phyloP scores from a whole-genome alignment of 257 asterid genomes.

The Solanum corneliomulleri region DNA sequence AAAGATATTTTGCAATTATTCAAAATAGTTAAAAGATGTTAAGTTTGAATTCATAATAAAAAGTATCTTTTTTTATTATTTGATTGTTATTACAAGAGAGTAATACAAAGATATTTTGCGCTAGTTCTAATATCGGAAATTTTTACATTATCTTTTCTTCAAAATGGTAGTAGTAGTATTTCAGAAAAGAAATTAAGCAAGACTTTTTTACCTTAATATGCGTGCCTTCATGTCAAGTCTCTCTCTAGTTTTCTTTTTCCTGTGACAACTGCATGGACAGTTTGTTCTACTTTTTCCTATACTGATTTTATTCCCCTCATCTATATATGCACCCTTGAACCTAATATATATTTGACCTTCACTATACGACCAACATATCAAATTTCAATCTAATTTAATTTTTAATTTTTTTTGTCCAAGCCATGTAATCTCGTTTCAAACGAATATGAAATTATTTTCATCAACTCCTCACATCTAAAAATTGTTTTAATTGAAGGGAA shows the following conservation, averaged over 20 bases:
- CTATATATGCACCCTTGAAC: background rate
- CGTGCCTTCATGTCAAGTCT: slow-evolving; percentile 14
- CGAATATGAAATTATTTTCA: background rate
- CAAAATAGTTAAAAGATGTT: no score
- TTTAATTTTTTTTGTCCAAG: fast-evolving
- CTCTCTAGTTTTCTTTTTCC: background rate
- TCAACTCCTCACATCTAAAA: background rate
- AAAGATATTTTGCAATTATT: no score
- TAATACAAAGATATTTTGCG: background rate
- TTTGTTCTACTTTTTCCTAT: background rate
- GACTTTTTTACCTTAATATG: slow-evolving; percentile 8
- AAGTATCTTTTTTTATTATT: no score
- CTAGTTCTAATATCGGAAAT: background rate
- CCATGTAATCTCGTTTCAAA: background rate
- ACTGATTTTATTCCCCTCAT: background rate
- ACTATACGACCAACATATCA: background rate
- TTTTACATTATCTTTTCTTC: background rate
- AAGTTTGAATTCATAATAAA: no score
- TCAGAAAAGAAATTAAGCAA: background rate
- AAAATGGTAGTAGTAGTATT: background rate
- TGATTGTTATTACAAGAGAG: no score
- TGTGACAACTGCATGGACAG: background rate
- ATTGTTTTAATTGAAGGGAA: background rate
- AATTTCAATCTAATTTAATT: background rate
- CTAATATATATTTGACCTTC: background rate